Conservation (phyloP, 495 filamentous ascomycete species). For the Xylaria venustula region DNA sequence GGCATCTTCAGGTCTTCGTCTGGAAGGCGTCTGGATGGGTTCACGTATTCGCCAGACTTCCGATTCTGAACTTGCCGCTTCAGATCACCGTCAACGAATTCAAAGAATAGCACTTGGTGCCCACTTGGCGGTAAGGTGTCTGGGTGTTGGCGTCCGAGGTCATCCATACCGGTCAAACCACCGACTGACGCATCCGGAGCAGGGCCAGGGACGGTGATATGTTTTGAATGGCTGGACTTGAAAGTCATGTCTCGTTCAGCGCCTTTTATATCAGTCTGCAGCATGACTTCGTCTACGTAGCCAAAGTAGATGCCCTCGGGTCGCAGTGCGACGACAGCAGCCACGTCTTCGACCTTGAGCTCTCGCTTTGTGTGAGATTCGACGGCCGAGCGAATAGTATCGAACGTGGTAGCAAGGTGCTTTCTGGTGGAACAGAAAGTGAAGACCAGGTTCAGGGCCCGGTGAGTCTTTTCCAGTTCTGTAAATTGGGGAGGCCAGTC, state of each 20-base stretch:
- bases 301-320: slow-evolving; percentile 76
- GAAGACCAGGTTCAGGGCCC: slow-evolving; percentile 86
- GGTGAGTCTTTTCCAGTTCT: slow-evolving; percentile 70
- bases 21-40: slow-evolving; percentile 59
- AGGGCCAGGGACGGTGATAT: slow-evolving; percentile 36
- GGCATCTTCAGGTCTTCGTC: slow-evolving; percentile 91
- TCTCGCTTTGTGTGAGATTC: slow-evolving; percentile 75
- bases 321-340: slow-evolving; percentile 73
- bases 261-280: slow-evolving; percentile 75
- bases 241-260: slow-evolving; percentile 55
- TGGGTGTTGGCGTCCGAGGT: slow-evolving; percentile 29
- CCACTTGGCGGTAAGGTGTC: slow-evolving; percentile 37
- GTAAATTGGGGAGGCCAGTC: slow-evolving; percentile 76
- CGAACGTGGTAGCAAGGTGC: slow-evolving; percentile 86
- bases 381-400: slow-evolving; percentile 80
- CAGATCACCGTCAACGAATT: slow-evolving; percentile 88
- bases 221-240: slow-evolving; percentile 42
- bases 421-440: slow-evolving; percentile 94
- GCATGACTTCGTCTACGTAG: slow-evolving; percentile 78
- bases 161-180: slow-evolving; percentile 46
- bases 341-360: slow-evolving; percentile 73
- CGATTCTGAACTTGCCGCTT: slow-evolving; percentile 71
- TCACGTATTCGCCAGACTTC: slow-evolving; percentile 69
- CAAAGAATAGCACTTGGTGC: slow-evolving; percentile 77
- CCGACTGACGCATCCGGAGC: slow-evolving; percentile 50